Base-by-base conservation (phyloP, 257 asterid genomes). In the Solanum appendiculatum region DNA sequence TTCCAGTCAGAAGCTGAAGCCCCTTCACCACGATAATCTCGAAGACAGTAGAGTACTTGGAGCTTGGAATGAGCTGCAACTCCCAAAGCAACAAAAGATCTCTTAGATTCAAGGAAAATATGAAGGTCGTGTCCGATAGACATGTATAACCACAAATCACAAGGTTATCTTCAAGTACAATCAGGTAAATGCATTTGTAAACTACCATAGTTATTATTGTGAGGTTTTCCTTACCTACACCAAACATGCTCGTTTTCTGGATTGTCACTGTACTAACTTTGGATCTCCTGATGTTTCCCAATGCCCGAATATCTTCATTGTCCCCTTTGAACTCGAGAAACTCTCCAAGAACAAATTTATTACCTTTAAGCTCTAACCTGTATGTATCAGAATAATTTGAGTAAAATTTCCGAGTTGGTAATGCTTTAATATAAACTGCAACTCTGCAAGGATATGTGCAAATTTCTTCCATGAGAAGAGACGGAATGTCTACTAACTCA, bases 221-320 rank as follows among this genome's bases (percentile, higher is more conserved):
- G n/a, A n/a, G n/a, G n/a, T n/a, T 81, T 31, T 81, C 29, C 73
- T 91, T 93, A 97, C 99, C 99, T 69, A 97, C 89, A 86, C 97
- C 98, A 80, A 97, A 92, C 99, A 96, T 94, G 98, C 99, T 96
- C 88, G 94, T 93, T 93, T 96, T 97, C 92, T 95, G 98, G 88
- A 96, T 89, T 37, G 88, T 90, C 89, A 97, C 33, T 60, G 87
- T 93, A 82, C 98, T 90, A 85, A 97, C 94, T 95, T 97, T 97
- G 48, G 99, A 97, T 93, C 99, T 92, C 92, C 77, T 93, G 92
- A 97, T 92, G 89, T 92, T 92, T 85, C 92, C 92, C 46, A 97
- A 89, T 27, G 88, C 92, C 42, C 88, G 93, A 56, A 96, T 66
- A 89, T 97, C 99, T 21, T 95, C 99, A 73, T 93, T 91, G 80